phyloP scores from a whole-genome alignment of 768 basidiomycete species.

The Russula olivacea region DNA sequence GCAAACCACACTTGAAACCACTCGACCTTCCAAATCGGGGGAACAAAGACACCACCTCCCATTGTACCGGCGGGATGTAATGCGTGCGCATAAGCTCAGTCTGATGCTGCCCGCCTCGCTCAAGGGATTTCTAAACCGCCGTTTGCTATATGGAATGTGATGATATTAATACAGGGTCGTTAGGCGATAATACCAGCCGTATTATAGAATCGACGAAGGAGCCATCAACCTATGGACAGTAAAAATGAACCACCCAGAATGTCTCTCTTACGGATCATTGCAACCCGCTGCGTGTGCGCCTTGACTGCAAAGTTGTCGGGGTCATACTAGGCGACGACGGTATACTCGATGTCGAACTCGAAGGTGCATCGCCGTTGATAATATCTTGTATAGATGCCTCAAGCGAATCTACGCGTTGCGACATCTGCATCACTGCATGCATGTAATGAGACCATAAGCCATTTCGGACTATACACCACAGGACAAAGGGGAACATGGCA shows the following conservation, averaged over 20 bases:
- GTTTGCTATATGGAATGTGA: background rate
- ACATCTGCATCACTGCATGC: conserved; percentile 86
- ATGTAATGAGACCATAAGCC: conserved; percentile 4
- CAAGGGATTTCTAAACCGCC: background rate
- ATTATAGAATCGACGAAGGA: background rate
- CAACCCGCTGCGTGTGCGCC: conserved; percentile 9
- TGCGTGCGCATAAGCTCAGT: background rate
- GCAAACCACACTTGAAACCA: background rate
- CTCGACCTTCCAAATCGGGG: conserved; percentile 1
- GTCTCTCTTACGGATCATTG: background rate
- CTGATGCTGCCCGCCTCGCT: background rate
- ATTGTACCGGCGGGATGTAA: background rate
- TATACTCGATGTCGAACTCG: conserved; percentile 37
- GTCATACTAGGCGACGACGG: conserved; percentile 49
- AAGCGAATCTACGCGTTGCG: conserved; percentile 79
- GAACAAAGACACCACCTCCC: background rate
- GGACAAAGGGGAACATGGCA: background rate
- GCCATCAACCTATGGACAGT: background rate
- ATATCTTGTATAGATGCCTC: conserved; percentile 91
- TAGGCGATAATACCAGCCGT: background rate
- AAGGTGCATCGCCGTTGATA: conserved; percentile 62
- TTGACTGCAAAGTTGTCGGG: conserved; percentile 2
- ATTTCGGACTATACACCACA: background rate
- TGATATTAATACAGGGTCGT: conserved; percentile 1
- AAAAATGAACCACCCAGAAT: background rate